Evolutionary conservation across 768 basidiomycete genomes (phyloP).

Genomic region (Macrolepiota fuliginosa): DNA sequence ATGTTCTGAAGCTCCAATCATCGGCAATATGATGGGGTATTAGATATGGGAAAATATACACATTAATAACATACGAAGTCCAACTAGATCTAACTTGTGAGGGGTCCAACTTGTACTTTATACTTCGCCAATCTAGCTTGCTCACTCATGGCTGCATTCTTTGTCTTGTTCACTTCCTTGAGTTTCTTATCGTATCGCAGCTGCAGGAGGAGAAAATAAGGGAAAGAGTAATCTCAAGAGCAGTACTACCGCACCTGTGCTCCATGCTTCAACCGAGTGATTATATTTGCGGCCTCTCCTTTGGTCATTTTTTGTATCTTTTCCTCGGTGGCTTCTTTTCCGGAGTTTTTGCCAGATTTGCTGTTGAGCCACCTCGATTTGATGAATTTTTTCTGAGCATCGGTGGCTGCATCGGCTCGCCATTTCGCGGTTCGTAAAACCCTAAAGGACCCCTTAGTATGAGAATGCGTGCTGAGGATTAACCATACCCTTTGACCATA

Average conservation of each 20-base stretch:
- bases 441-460: slow-evolving; percentile 30
- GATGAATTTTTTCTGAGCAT: slow-evolving; percentile 56
- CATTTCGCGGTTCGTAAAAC: slow-evolving; percentile 64
- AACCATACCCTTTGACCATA: slow-evolving; percentile 45
- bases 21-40: background rate
- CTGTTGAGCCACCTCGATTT: slow-evolving; percentile 45
- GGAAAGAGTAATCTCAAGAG: background rate
- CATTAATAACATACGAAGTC: background rate
- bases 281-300: slow-evolving; percentile 77
- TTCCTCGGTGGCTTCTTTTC: slow-evolving; percentile 22
- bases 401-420: slow-evolving; percentile 61
- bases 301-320: slow-evolving; percentile 55
- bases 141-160: slow-evolving; percentile 43
- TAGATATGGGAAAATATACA: background rate
- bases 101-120: slow-evolving; percentile 61
- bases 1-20: slow-evolving; percentile 17
- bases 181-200: slow-evolving; percentile 53
- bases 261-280: slow-evolving; percentile 75
- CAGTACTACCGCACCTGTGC: slow-evolving; percentile 47
- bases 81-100: slow-evolving; percentile 16
- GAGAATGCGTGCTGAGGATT: background rate
- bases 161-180: slow-evolving; percentile 34
- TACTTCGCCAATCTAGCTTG: slow-evolving; percentile 46
- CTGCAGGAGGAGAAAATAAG: slow-evolving; percentile 32
- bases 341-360: slow-evolving; percentile 18